These are phyloP conservation scores for Didymella exigua DNA, from an alignment of 2,329 filamentous ascomycete genomes.

Conservation along the genomic window DNA sequence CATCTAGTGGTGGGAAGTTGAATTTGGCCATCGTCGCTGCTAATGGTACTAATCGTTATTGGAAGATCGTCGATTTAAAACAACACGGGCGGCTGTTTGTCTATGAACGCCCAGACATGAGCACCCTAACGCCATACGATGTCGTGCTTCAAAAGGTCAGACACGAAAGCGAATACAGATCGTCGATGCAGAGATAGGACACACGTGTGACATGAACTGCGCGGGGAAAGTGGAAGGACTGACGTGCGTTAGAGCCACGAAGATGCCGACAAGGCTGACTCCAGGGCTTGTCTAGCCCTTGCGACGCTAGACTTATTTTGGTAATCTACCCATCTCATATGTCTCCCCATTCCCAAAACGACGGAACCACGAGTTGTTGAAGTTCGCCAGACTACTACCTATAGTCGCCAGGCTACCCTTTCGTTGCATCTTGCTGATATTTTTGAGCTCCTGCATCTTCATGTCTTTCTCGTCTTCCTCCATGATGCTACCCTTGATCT, in stretches of 20 bases:
- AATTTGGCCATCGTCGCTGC: conserved; percentile 8
- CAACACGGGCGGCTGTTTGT: no score
- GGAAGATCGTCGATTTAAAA: no score
- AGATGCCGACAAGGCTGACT: background rate
- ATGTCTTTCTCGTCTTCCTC: no score
- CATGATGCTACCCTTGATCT: no score
- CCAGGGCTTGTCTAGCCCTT: background rate
- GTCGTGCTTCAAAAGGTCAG: background rate
- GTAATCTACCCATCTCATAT: background rate
- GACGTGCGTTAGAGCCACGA: background rate
- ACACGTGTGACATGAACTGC: background rate
- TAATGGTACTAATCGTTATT: background rate
- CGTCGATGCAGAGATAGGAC: background rate
- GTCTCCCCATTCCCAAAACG: no score
- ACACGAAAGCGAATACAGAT: background rate
- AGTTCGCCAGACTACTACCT: no score
- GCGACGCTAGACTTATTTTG: background rate
- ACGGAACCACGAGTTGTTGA: no score
- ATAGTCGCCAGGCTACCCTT: no score
- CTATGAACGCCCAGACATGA: no score
- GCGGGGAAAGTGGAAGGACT: background rate
- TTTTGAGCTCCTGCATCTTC: no score
- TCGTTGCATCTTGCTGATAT: no score
- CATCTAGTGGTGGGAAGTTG: conserved; percentile 13
- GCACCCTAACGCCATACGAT: background rate